Base-by-base conservation (phyloP, 257 asterid genomes). In the Anisodus tanguticus region DNA sequence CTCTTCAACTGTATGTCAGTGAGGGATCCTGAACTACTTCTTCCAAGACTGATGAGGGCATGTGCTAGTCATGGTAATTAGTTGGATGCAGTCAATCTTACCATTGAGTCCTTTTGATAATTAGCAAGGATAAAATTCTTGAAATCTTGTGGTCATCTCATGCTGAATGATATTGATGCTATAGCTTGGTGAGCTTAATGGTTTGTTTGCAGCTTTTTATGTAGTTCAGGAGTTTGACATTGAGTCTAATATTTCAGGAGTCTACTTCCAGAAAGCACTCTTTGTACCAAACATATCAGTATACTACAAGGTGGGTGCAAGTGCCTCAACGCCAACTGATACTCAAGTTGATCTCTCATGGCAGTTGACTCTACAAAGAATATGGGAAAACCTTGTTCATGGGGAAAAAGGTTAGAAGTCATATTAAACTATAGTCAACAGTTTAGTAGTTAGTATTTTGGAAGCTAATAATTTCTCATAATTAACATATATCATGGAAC, bases 1-100 rank as follows among this genome's bases (percentile, higher is more conserved):
- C 84, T 96, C 93, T 94, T 96, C 94, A 96, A 96, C 76, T 96
- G 99, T 88, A 96, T 94, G 99, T 88, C 99, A 0, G 97, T 96
- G 85, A 91, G 99, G 88, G 98, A 96, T 87, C 99, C 98, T 55
- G 97, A 93, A 84, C 81, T 93, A 83, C 98, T 94, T 79, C 98
- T 96, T 87, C 98, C 98, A 43, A 97, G 94, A 85, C 86, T 96
- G 86, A 69, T 91, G 85, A 91, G 86, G 64, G 90, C 94, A 43
- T 96, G 99, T 72, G 92, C 97, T 35, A 90, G 86, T 87, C 93
- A 93, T 79, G 99, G 99, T 96, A 91, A 91, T 82, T 84, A 86
- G 68, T 85, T 86, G 78, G 76, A 79, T 69, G n/a, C 55, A 83
- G 58, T 55, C 78, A 83, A 77, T 77, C 66, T 79, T 80, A 79